These are phyloP conservation scores for Salicornia ramosissima DNA, from an alignment of 148 eudicot species.

Conservation along the genomic window DNA sequence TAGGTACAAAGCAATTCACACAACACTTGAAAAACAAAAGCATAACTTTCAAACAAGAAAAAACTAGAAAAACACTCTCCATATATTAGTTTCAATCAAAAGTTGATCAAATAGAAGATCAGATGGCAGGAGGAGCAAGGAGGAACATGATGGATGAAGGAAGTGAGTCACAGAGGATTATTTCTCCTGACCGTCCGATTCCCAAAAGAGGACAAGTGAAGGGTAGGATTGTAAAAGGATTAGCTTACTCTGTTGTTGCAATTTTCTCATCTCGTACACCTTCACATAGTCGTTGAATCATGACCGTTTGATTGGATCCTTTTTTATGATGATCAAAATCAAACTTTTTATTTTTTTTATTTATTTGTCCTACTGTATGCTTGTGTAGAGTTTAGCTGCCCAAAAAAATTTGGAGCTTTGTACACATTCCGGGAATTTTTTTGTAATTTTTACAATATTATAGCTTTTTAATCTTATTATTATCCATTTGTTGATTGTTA, in stretches of 20 bases:
- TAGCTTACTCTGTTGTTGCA: slow-evolving; percentile 33
- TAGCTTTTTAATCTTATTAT: no score
- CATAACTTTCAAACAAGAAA: background rate
- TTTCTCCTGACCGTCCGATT: slow-evolving; percentile 26
- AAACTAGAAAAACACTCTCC: background rate
- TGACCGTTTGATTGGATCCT: background rate
- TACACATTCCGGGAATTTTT: background rate
- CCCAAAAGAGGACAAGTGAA: slow-evolving; percentile 39
- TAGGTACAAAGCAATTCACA: background rate
- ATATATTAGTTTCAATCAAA: background rate
- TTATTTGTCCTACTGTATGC: background rate
- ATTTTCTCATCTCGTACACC: slow-evolving; percentile 17
- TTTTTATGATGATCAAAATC: background rate
- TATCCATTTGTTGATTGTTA: no score
- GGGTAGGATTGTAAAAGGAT: slow-evolving; percentile 25
- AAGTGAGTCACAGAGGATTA: slow-evolving; percentile 10
- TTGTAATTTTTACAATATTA: background rate
- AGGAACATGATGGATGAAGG: background rate
- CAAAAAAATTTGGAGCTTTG: background rate
- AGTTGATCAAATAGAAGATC: background rate
- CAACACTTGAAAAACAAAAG: background rate
- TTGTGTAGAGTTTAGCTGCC: background rate
- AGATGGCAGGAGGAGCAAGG: slow-evolving; percentile 3
- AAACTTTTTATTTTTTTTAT: background rate
- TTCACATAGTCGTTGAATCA: background rate